Conservation (phyloP, 176 grass and related monocot genomes). For the Olyra latifolia region DNA sequence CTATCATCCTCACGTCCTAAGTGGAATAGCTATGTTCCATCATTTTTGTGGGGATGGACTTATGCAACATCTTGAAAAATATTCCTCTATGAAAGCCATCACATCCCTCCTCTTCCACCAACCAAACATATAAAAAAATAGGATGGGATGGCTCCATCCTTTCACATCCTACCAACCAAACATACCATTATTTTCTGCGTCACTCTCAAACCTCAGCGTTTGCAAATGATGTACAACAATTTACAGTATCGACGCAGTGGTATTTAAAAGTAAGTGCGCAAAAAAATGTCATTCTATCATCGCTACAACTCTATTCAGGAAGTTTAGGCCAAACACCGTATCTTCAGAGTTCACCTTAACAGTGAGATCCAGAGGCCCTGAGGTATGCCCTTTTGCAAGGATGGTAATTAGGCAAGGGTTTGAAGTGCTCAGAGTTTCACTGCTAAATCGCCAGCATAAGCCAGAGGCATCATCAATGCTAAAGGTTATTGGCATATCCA, state of each 20-base stretch:
- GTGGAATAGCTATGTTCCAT: too few relatives aligned
- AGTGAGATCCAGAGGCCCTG: conserved; percentile 54
- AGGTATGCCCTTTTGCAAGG: conserved; percentile 49
- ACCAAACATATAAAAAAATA: too few relatives aligned
- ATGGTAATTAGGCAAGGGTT: conserved; percentile 69
- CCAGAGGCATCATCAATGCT: conserved; percentile 67
- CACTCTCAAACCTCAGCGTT: background rate
- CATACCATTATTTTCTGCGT: background rate
- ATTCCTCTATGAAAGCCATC: too few relatives aligned
- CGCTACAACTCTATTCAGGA: conserved; percentile 60
- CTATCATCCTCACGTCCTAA: too few relatives aligned
- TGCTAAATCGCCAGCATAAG: conserved; percentile 78
- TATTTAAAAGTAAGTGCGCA: background rate
- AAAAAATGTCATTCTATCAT: conserved; percentile 57
- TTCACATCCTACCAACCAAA: too few relatives aligned
- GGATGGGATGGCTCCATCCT: too few relatives aligned
- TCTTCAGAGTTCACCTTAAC: conserved; percentile 88
- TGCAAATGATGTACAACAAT: conserved; percentile 37
- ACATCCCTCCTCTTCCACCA: too few relatives aligned
- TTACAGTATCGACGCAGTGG: conserved; percentile 8
- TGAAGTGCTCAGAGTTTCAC: conserved; percentile 53
- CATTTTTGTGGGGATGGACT: too few relatives aligned
- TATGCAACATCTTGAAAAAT: too few relatives aligned
- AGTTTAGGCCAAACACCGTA: conserved; percentile 70
- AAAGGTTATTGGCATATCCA: conserved; percentile 85